Evolutionary conservation across 2,329 filamentous ascomycete species (phyloP), one percentile per base, ranked within the genome.

Genomic region (Tolypocladium sp.): DNA sequence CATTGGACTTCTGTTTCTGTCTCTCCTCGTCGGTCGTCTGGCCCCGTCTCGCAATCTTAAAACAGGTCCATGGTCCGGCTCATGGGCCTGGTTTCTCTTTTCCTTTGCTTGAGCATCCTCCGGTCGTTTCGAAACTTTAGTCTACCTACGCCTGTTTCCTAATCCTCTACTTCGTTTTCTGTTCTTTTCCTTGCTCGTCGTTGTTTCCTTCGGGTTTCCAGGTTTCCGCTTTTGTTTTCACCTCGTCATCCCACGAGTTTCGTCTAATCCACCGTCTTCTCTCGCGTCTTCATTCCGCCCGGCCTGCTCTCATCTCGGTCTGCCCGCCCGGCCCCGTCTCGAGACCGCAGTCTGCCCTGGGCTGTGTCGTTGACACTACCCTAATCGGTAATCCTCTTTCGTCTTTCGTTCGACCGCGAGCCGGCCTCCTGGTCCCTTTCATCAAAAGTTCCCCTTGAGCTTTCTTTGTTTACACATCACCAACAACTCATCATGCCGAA

Each of bases 401-500:
- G 60, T 60, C 61, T 42, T 55, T 57, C 52, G 41, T 54, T 59
- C 52, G 37, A 35, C 55, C 30, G 30, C 56, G 59, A 63, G 58
- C 59, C 33, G 59, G 58, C 55, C 61, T 64, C 60, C 41, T 51
- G 27, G 51, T 46, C 42, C 55, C 17, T 3, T 59, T 56, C 37
- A 61, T 55, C 58, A 35, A 22, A 41, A 27, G 7, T 44, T 25
- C 13, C 30, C 59, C 35, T 49, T 17, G 9, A 22, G 57, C 51
- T 58, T 59, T 41, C 56, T 38, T 37, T 54, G 63, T 60, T 53
- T 56, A 44, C 57, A 59, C 63, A 59, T 57, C 61, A 55, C 46
- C 62, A 57, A 57, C 59, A 62, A 13, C 58, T 63, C 65, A 74
- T 65, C 64, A 80, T 80, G 78, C 74, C 78, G 58, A 79, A 76